A percentile compares a stretch with the other conserved stretches of the same genome.
phyloP scores from a whole-genome alignment of 75 land plant species.

The Larix kaempferi region DNA sequence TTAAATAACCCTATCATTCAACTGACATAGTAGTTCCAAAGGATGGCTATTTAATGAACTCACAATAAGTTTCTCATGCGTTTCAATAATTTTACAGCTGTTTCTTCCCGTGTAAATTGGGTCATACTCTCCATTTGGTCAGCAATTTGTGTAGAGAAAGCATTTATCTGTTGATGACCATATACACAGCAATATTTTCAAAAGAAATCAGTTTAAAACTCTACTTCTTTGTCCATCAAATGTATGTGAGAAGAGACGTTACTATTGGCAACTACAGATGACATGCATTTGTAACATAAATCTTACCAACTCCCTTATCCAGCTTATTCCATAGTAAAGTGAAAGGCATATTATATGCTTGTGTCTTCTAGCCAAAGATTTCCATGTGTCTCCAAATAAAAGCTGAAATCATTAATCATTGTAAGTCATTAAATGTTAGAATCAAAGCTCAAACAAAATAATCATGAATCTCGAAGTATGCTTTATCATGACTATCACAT shows the following conservation, averaged over 20 bases:
- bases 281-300: not conserved
- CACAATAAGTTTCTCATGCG: conserved; percentile 81
- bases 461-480: not conserved
- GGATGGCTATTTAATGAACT: conserved; percentile 11
- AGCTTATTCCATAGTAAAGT: conserved; percentile 72
- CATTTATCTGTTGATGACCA: conserved; percentile 42
- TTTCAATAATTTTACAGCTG: conserved; percentile 62
- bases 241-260: not conserved
- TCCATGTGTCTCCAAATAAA: conserved; percentile 47
- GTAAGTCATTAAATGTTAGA: not conserved
- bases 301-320: conserved; percentile 90
- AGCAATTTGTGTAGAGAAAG: conserved; percentile 76
- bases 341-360: conserved; percentile 59
- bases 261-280: not conserved
- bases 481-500: not conserved
- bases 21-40: not conserved
- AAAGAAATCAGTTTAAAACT: not conserved
- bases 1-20: not conserved
- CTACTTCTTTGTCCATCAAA: not conserved
- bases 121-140: conserved; percentile 35
- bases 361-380: conserved; percentile 44
- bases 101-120: conserved; percentile 66
- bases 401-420: conserved; percentile 32
- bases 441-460: not conserved
- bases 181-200: not conserved